These are phyloP conservation scores for Trametes polyzona DNA, from an alignment of 1,284 basidiomycete species.

Conservation along the genomic window DNA sequence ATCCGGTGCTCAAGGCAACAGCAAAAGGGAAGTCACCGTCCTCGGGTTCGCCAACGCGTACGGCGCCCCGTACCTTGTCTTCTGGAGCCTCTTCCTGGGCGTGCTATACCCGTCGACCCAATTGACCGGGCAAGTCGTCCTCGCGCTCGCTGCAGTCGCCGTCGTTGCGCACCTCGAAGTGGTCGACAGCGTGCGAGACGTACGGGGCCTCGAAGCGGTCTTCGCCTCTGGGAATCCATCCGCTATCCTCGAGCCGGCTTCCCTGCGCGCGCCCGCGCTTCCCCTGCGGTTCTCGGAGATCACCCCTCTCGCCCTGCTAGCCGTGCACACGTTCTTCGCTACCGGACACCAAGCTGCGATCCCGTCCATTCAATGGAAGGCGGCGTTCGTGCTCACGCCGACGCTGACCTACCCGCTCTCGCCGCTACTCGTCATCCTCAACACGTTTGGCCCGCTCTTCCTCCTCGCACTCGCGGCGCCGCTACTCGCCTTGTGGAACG, in stretches of 20 bases:
- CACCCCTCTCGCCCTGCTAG: slow-evolving; percentile 76
- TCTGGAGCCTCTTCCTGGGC: slow-evolving; percentile 71
- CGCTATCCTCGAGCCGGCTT: slow-evolving; percentile 40
- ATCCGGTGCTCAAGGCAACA: slow-evolving; percentile 31
- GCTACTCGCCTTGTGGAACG: slow-evolving; percentile 87
- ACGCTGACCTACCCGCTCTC: slow-evolving; percentile 78
- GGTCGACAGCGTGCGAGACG: slow-evolving; percentile 80
- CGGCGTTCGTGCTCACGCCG: slow-evolving; percentile 80
- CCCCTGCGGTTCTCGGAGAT: slow-evolving; percentile 69
- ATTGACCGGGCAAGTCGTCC: slow-evolving; percentile 81
- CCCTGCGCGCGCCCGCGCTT: slow-evolving; percentile 32
- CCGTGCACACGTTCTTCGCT: slow-evolving; percentile 77
- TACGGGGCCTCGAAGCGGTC: slow-evolving; percentile 55
- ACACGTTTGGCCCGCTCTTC: slow-evolving; percentile 78
- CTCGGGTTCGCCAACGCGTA: slow-evolving; percentile 91
- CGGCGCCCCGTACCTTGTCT: slow-evolving; percentile 86
- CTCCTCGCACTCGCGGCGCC: slow-evolving; percentile 70
- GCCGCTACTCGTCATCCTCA: slow-evolving; percentile 78
- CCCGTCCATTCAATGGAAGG: slow-evolving; percentile 94
- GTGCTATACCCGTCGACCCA: slow-evolving; percentile 74
- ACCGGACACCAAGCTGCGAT: slow-evolving; percentile 95
- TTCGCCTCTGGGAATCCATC: slow-evolving; percentile 52
- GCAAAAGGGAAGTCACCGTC: slow-evolving; percentile 61
- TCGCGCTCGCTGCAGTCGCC: slow-evolving; percentile 66
- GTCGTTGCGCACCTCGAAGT: slow-evolving; percentile 78